Conservation (phyloP, 129 eudicot species). For the Flaveria ramosissima region DNA sequence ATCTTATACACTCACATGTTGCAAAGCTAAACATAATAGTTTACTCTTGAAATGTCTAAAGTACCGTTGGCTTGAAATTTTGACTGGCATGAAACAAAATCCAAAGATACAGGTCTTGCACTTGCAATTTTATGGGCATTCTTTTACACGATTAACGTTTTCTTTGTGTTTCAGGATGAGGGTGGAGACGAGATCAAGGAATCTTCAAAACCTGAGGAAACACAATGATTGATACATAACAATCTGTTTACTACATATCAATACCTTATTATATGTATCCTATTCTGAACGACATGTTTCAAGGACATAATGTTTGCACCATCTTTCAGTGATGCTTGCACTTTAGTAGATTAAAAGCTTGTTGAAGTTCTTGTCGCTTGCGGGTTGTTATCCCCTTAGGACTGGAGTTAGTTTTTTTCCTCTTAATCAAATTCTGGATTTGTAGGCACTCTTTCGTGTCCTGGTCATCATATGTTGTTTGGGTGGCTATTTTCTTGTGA, state of each 20-base stretch:
- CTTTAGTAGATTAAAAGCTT: constrained; percentile 24
- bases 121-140: not conserved
- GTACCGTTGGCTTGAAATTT: not conserved
- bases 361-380: constrained; percentile 31
- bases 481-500: constrained; percentile 8
- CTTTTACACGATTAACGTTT: not conserved
- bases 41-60: constrained; percentile 14
- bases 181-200: constrained; percentile 92
- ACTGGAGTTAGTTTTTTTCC: constrained; percentile 12
- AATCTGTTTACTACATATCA: constrained; percentile 31
- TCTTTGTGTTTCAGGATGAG: constrained; percentile 57
- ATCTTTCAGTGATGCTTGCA: not conserved
- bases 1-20: not conserved
- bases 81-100: not conserved
- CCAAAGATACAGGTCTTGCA: not conserved
- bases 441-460: constrained; percentile 21
- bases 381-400: constrained; percentile 17
- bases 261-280: constrained; percentile 25
- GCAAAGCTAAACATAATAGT: not conserved
- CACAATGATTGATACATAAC: constrained; percentile 42
- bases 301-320: constrained; percentile 24
- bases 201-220: constrained; percentile 62
- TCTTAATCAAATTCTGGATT: constrained; percentile 30
- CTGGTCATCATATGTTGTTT: constrained; percentile 12
- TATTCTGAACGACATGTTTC: constrained; percentile 17